Percentiles rank a stretch among this genome's conserved stretches.
These are phyloP conservation scores for Colletotrichum siamense DNA, from an alignment of 2,329 filamentous ascomycete genomes.

Conservation along the genomic window DNA sequence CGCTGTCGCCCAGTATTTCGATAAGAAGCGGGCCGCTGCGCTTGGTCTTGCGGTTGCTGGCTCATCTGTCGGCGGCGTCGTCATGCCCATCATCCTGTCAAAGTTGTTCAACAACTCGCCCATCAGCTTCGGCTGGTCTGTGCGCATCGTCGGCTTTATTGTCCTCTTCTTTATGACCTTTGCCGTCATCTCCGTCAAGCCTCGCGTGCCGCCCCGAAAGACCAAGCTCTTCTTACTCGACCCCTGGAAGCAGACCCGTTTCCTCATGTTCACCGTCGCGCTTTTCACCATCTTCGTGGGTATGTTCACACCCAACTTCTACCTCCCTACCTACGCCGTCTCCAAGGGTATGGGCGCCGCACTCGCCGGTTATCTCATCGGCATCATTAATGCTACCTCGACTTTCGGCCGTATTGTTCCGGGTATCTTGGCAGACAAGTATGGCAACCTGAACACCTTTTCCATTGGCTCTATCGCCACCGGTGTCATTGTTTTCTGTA, in stretches of 20 bases:
- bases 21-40: slow-evolving; percentile 48
- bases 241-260: slow-evolving; percentile 36
- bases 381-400: slow-evolving; percentile 70
- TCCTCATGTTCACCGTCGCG: slow-evolving; percentile 31
- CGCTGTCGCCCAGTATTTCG: slow-evolving; percentile 51
- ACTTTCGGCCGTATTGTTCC: slow-evolving; percentile 64
- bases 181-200: slow-evolving; percentile 35
- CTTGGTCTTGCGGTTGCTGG: slow-evolving; percentile 52
- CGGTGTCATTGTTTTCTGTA: not conserved
- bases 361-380: slow-evolving; percentile 70
- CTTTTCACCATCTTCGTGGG: slow-evolving; percentile 45
- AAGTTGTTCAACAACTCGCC: slow-evolving; percentile 49
- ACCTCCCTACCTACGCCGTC: slow-evolving; percentile 65
- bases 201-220: slow-evolving; percentile 38
- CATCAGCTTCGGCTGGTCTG: slow-evolving; percentile 57
- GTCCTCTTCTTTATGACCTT: slow-evolving; percentile 49
- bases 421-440: slow-evolving; percentile 63
- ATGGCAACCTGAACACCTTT: slow-evolving; percentile 57
- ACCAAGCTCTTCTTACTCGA: slow-evolving; percentile 44
- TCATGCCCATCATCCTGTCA: slow-evolving; percentile 54
- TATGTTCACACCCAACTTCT: slow-evolving; percentile 64
- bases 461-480: slow-evolving; percentile 24
- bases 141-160: slow-evolving; percentile 57
- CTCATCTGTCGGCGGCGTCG: slow-evolving; percentile 56
- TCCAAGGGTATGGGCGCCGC: slow-evolving; percentile 54